Evolutionary conservation across 2,329 filamentous ascomycete species (phyloP), one percentile per base, ranked within the genome.

Genomic region (Diaporthe longicolla): DNA sequence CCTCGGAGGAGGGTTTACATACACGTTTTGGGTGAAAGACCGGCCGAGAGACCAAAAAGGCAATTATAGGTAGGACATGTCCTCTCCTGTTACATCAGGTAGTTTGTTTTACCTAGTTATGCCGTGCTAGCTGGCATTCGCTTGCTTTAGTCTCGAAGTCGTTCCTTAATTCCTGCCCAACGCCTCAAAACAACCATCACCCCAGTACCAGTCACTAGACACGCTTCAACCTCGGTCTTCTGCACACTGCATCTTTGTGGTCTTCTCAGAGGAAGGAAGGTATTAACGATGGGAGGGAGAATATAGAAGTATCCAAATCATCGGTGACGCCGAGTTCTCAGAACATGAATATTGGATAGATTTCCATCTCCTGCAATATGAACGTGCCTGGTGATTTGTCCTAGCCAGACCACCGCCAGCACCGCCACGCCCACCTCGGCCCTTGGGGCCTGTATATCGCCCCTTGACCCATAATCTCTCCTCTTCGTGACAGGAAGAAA

Each of bases 51-150:
- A 48, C 63, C 48, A 54, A 54, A 68, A 48, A 6, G 45, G 63
- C 24, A 54, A 54, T 26, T 24, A n/a, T 52, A 52, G 45, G 17
- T 4, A 19, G 15, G 6, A 55, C 17, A 32, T 29, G 24, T 17
- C 26, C 52, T 24, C 26, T 48, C 40, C 40, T 52, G 63, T 66
- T 66, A 66, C 63, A 66, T 32, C 45, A 52, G 19, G 29, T 68
- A 54, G 32, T 68, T 54, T 68, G 63, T 54, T 68, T 68, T 40
- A 54, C 32, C 48, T 29, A 29, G 63, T 32, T 40, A 35, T 40
- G 48, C 40, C 40, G 15, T 43, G 15, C 29, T 29, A 5, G 59
- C 40, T 50, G n/a, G 48, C 48, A 66, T 66, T 52, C 32, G 63
- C 32, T 40, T 68, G 48, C 29, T 40, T 13, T n/a, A 37, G n/a